phyloP scores from a whole-genome alignment of 805 yeast genomes.

The Myxozyma lipomycoides region DNA sequence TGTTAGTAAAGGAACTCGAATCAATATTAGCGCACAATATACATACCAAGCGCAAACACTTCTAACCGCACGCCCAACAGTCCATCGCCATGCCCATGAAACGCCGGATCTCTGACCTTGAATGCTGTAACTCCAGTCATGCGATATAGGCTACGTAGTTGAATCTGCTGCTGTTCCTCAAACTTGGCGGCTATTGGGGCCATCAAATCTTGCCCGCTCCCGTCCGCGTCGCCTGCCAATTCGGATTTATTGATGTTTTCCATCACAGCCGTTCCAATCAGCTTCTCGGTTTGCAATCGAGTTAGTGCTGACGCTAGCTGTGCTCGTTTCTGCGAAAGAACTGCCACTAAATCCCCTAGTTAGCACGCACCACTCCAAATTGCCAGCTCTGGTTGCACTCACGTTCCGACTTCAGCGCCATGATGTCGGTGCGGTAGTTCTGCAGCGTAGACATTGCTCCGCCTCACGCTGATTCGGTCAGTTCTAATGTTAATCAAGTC shows the following conservation, averaged over 20 bases:
- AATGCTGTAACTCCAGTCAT: slow-evolving; percentile 26
- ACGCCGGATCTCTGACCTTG: slow-evolving; percentile 16
- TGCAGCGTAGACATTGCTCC: slow-evolving; percentile 3
- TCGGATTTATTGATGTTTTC: background rate
- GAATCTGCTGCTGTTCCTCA: slow-evolving; percentile 9
- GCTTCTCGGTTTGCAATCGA: background rate
- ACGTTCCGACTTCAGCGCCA: slow-evolving; percentile 1
- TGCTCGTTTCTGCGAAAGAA: slow-evolving; percentile 2
- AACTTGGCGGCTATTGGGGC: slow-evolving; percentile 12
- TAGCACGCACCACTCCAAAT: background rate
- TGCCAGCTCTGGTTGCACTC: background rate
- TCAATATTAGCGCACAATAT: background rate
- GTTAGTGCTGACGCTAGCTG: background rate
- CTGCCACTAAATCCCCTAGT: background rate
- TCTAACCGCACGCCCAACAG: slow-evolving; percentile 28
- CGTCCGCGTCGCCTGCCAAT: background rate
- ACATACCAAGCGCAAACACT: slow-evolving; percentile 16
- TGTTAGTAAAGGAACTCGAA: background rate
- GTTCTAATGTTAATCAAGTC: too few relatives aligned
- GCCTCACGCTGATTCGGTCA: too few relatives aligned
- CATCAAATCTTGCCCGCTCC: slow-evolving; percentile 3
- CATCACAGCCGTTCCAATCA: background rate
- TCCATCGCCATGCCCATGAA: slow-evolving; percentile 1
- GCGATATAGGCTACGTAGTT: slow-evolving; percentile 17
- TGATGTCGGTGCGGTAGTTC: slow-evolving; percentile 3